phyloP scores from a whole-genome alignment of 2,329 filamentous ascomycete genomes.

The Parascedosporium putredinis region DNA sequence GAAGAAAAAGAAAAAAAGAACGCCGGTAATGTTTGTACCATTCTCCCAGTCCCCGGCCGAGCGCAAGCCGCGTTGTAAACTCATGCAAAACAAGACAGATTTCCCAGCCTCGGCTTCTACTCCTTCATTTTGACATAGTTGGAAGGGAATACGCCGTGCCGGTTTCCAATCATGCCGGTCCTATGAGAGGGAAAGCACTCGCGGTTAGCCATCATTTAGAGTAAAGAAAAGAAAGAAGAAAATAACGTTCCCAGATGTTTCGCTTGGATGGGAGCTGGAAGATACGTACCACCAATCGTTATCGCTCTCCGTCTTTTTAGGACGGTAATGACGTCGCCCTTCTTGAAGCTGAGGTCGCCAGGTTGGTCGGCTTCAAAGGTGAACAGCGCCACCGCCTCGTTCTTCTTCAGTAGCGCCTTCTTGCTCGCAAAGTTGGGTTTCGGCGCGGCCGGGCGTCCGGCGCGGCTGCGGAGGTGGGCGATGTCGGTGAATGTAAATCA shows the following conservation, averaged over 20 bases:
- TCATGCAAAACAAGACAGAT: background rate
- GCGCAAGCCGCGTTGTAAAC: no score
- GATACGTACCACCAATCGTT: slow-evolving; percentile 81
- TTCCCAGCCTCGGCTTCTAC: slow-evolving; percentile 18
- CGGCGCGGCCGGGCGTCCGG: slow-evolving; percentile 74
- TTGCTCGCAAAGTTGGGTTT: slow-evolving; percentile 72
- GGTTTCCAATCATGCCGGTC: slow-evolving; percentile 80
- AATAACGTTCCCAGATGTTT: no score
- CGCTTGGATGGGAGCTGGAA: no score
- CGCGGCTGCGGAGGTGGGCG: slow-evolving; percentile 25
- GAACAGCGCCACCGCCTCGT: slow-evolving; percentile 84
- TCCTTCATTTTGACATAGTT: slow-evolving; percentile 61
- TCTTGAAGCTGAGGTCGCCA: slow-evolving; percentile 90
- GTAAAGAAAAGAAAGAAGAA: no score
- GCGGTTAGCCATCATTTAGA: no score
- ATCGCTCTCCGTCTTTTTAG: slow-evolving; percentile 82
- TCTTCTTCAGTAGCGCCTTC: slow-evolving; percentile 46
- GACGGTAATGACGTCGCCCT: slow-evolving; percentile 92
- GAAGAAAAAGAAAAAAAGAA: background rate
- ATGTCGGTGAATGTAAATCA: background rate
- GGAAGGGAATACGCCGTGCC: slow-evolving; percentile 88
- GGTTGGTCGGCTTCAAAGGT: slow-evolving; percentile 92
- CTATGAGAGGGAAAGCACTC: slow-evolving; percentile 25
- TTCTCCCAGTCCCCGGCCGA: background rate
- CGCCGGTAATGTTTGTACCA: background rate